These are phyloP conservation scores for Camelina laxa DNA, from an alignment of 345 rosid species.

Conservation along the genomic window DNA sequence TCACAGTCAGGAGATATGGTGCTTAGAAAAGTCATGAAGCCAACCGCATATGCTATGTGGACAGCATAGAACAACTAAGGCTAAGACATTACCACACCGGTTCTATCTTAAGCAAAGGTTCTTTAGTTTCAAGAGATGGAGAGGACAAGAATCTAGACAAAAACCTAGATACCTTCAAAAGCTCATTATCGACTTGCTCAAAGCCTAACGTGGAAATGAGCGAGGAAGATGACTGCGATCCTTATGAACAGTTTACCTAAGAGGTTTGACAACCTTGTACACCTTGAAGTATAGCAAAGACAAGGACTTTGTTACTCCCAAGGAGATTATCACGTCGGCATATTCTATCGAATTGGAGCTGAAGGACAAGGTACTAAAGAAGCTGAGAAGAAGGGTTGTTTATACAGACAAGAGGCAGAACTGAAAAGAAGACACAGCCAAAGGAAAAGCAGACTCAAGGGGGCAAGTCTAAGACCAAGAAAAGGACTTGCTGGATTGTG, in stretches of 20 bases:
- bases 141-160: slow-evolving; percentile 2
- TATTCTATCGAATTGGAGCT: background rate
- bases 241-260: background rate
- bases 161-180: background rate
- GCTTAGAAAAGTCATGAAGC: background rate
- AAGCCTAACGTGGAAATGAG: background rate
- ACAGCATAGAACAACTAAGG: background rate
- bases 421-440: background rate
- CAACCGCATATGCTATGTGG: background rate
- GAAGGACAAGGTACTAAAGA: background rate
- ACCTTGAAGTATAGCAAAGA: background rate
- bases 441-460: background rate
- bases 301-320: background rate
- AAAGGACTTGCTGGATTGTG: background rate
- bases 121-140: background rate
- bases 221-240: background rate
- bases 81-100: background rate
- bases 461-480: background rate
- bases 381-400: background rate
- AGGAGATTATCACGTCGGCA: background rate
- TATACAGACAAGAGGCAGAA: background rate
- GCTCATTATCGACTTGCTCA: background rate
- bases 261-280: background rate
- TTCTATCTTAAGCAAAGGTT: slow-evolving; percentile 6
- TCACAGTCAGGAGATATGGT: background rate